These are phyloP conservation scores for Pseudomicrostroma phylloplanum DNA, from an alignment of 1,284 basidiomycete species.

Conservation along the genomic window DNA sequence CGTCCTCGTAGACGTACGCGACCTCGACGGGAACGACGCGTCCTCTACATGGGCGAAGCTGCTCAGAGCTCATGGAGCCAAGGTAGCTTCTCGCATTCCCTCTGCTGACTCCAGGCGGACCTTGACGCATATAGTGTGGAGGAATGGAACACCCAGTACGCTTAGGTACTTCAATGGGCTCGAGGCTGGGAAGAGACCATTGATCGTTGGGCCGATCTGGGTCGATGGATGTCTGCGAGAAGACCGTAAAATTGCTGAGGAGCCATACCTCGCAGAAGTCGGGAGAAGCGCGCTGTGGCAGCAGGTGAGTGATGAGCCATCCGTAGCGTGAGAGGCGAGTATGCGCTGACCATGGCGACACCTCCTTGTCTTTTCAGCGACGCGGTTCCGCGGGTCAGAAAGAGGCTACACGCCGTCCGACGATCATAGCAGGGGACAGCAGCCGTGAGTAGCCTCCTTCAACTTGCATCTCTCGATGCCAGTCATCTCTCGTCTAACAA, in stretches of 20 bases:
- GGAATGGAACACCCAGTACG: slow-evolving; percentile 35
- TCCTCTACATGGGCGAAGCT: slow-evolving; percentile 33
- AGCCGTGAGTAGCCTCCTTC: too few relatives aligned
- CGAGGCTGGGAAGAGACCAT: slow-evolving; percentile 23
- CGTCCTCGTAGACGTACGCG: slow-evolving; percentile 39
- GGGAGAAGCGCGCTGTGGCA: slow-evolving; percentile 13
- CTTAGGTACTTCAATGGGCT: slow-evolving; percentile 28
- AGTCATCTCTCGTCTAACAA: too few relatives aligned
- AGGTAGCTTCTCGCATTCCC: slow-evolving; percentile 24
- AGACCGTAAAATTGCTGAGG: slow-evolving; percentile 29
- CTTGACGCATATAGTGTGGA: slow-evolving; percentile 43
- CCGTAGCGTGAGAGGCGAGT: too few relatives aligned
- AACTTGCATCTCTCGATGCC: too few relatives aligned
- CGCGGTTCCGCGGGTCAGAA: too few relatives aligned
- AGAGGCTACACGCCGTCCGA: too few relatives aligned
- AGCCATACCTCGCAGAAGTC: slow-evolving; percentile 38
- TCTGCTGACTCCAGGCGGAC: slow-evolving; percentile 6
- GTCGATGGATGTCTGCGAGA: slow-evolving; percentile 31
- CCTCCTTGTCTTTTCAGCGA: too few relatives aligned
- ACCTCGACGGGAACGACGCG: slow-evolving; percentile 39
- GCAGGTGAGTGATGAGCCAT: too few relatives aligned
- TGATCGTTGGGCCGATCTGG: slow-evolving; percentile 42
- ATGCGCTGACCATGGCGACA: too few relatives aligned
- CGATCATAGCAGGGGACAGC: too few relatives aligned
- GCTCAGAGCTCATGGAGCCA: slow-evolving; percentile 35